Evolutionary conservation across 306 rosid species (phyloP).

Genomic region (Cucumis hystrix): DNA sequence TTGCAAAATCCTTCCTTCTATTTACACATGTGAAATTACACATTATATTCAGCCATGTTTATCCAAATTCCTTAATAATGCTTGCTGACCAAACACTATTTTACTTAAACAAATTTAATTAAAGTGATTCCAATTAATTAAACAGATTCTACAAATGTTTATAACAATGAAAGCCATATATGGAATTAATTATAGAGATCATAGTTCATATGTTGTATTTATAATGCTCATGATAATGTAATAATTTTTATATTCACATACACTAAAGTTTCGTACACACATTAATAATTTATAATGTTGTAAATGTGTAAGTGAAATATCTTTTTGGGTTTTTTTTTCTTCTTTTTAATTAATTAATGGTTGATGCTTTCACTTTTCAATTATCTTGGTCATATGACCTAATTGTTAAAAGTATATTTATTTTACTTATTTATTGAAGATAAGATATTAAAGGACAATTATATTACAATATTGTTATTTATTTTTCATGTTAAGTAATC

Average conservation of each 20-base stretch:
- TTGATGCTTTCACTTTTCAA: neutral
- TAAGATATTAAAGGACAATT: neutral
- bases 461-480: neutral
- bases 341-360: neutral
- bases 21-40: neutral
- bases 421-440: neutral
- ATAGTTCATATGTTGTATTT: neutral
- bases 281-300: neutral
- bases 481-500: neutral
- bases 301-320: neutral
- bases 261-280: neutral
- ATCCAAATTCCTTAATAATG: neutral
- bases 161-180: neutral
- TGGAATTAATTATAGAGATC: neutral
- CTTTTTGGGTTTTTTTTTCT: neutral
- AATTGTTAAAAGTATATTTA: neutral
- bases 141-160: neutral
- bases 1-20: neutral
- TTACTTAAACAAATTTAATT: neutral
- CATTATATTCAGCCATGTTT: neutral
- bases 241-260: neutral
- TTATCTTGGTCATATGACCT: neutral
- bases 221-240: neutral
- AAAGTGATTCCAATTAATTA: neutral
- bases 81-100: neutral